phyloP scores from a whole-genome alignment of 2,329 filamentous ascomycete genomes.

The Juglanconis oblonga region DNA sequence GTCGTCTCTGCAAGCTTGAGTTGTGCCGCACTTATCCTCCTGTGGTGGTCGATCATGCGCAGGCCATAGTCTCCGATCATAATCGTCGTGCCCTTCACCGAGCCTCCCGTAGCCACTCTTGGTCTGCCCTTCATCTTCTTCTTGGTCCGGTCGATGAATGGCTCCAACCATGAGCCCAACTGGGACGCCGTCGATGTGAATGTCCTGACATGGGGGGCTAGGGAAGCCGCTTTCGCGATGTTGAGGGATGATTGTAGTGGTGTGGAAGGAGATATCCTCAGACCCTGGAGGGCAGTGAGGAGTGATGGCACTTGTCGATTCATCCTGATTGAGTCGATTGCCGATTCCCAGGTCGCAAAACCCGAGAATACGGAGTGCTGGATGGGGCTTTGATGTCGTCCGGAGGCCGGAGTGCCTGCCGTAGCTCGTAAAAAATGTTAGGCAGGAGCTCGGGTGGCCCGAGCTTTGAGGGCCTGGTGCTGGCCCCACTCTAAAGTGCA shows the following conservation, averaged over 20 bases:
- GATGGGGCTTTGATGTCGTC: not conserved
- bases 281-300: slow-evolving; percentile 47
- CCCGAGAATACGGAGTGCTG: not conserved
- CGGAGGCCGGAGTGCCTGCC: slow-evolving; percentile 1
- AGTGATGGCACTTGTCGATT: slow-evolving; percentile 44
- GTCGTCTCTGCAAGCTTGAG: slow-evolving; percentile 91
- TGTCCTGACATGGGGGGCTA: slow-evolving; percentile 49
- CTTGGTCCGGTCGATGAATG: slow-evolving; percentile 70
- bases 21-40: slow-evolving; percentile 81
- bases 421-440: slow-evolving; percentile 5
- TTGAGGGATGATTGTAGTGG: slow-evolving; percentile 36
- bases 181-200: slow-evolving; percentile 68
- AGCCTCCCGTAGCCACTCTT: slow-evolving; percentile 86
- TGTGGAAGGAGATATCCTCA: slow-evolving; percentile 42
- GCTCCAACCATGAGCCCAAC: slow-evolving; percentile 76
- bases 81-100: slow-evolving; percentile 87
- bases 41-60: slow-evolving; percentile 89
- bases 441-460: slow-evolving; percentile 3
- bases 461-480: not conserved
- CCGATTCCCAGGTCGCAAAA: slow-evolving; percentile 14
- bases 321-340: slow-evolving; percentile 33
- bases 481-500: slow-evolving; percentile 2
- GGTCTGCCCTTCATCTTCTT: slow-evolving; percentile 91
- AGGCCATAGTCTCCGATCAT: slow-evolving; percentile 96
- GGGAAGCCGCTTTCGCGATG: slow-evolving; percentile 26